Evolutionary conservation across 2,329 filamentous ascomycete genomes (phyloP).

Genomic region (Neoascochyta sp.): DNA sequence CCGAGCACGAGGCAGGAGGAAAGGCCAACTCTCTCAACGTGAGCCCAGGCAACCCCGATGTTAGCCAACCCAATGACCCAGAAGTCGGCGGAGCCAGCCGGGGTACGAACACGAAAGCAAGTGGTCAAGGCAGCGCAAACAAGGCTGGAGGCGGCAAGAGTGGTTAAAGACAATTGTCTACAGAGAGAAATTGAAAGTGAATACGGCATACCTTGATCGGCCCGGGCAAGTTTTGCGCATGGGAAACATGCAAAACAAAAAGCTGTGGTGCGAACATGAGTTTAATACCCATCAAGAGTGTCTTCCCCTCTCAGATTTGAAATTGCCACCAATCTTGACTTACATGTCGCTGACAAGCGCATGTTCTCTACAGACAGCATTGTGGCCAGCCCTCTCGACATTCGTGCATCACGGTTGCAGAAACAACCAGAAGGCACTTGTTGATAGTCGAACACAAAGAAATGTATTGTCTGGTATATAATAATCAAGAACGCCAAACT

Average conservation of each 20-base stretch:
- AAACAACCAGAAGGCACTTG: too few species aligned
- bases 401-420: background rate
- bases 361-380: too few species aligned
- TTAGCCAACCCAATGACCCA: conserved; percentile 49
- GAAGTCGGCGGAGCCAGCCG: conserved; percentile 40
- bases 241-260: too few species aligned
- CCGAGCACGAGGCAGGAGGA: conserved; percentile 34
- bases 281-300: too few species aligned
- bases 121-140: conserved; percentile 36
- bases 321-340: too few species aligned
- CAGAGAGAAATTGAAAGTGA: too few species aligned
- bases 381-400: background rate
- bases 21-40: conserved; percentile 49
- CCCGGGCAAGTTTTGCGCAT: too few species aligned
- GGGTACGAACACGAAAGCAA: conserved; percentile 29
- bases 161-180: too few species aligned
- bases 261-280: too few species aligned
- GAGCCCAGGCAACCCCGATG: conserved; percentile 58
- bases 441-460: conserved; percentile 1
- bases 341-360: too few species aligned
- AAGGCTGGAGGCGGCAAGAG: conserved; percentile 36
- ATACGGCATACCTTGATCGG: too few species aligned
- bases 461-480: conserved; percentile 6
- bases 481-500: conserved; percentile 3
- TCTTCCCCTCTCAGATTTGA: too few species aligned